Base-by-base conservation (phyloP, 306 rosid genomes). In the Calophaca sinica region DNA sequence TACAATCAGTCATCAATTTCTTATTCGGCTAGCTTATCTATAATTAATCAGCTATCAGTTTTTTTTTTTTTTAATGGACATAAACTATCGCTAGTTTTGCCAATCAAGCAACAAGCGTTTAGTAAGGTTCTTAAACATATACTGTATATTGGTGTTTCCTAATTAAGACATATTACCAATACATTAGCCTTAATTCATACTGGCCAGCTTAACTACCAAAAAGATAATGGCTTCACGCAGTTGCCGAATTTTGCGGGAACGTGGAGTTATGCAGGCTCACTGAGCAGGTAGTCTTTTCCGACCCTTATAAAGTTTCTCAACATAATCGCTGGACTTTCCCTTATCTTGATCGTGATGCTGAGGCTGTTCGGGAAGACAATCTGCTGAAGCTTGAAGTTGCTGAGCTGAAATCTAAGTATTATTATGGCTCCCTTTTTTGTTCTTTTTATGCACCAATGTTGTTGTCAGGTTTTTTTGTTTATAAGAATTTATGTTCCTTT, bases 201-300 rank as follows among this genome's bases (percentile, higher is more conserved):
- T 20, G 26, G 26, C 26, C 26, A 20, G 26, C 26, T 20, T 20
- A 20, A 20, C 1, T 0, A 20, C 26, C 26, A 0, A 20, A 20
- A 20, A 20, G 26, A 20, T 20, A 14, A 3, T 74, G 77, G 60
- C 41, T 77, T 75, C 76, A 58, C 84, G 88, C 92, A 91, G 97
- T 91, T 83, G 96, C 92, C 14, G 86, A 91, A 78, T 94, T 77
- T 84, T 91, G 98, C 64, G 96, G 96, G 77, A 94, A 94, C 33
- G 92, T 90, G 84, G 97, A 87, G 87, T 50, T 88, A 59, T 94
- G 98, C 79, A 86, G 97, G 84, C 98, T 72, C 68, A 94, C 98
- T 20, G 98, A 82, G 81, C 90, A 88, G 80, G 98, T 94, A 13
- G 97, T 94, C 73, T 91, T 94, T 69, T 90, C 98, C 73, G 97